Base-by-base conservation (phyloP, 768 basidiomycete species). In the Lentinula aciculospora region DNA sequence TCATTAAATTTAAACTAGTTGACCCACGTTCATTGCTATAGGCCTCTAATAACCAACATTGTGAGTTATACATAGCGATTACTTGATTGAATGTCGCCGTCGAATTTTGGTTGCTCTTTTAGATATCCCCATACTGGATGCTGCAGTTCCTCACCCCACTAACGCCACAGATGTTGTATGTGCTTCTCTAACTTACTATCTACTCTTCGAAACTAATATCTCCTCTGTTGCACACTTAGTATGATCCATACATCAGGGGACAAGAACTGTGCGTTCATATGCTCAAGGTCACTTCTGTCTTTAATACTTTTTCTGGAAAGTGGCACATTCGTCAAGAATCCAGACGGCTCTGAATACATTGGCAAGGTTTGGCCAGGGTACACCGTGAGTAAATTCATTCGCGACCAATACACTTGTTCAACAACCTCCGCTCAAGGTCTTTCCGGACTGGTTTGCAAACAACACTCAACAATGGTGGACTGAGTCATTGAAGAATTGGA, bases 281-380 rank as follows among this genome's bases (percentile, higher is more conserved):
- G 19, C 58, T 25, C 56, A 37, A 15, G 23, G 19, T 12, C n/a
- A 21, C 15, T 0, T 53, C 7, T 13, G 1, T 19, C 36, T 53
- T 9, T 37, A 25, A 23, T 10, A 44, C 57, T 1, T 32, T 29
- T 13, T 46, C 37, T 58, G 39, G 51, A 21, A 59, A 87, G 86
- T n/a, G 78, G 81, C 48, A 79, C 83, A 0, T 92, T 85, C 68
- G 80, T 92, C 51, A 89, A 82, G 63, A 90, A 92, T 66, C 85
- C 84, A 0, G 85, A 92, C 63, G 84, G 83, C 0, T 78, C 83
- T 36, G 79, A 85, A 63, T 91, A 87, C 67, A 66, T 89, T 1
- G 90, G 90, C 10, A 77, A 84, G 65, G 88, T 89, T 8, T 91
- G 86, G 88, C 88, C 89, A 15, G 87, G 89, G 23, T 85, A 81